Percentiles rank a stretch among this genome's conserved stretches.
Evolutionary conservation across 257 asterid species (phyloP).

Genomic region (Mentha longifolia): DNA sequence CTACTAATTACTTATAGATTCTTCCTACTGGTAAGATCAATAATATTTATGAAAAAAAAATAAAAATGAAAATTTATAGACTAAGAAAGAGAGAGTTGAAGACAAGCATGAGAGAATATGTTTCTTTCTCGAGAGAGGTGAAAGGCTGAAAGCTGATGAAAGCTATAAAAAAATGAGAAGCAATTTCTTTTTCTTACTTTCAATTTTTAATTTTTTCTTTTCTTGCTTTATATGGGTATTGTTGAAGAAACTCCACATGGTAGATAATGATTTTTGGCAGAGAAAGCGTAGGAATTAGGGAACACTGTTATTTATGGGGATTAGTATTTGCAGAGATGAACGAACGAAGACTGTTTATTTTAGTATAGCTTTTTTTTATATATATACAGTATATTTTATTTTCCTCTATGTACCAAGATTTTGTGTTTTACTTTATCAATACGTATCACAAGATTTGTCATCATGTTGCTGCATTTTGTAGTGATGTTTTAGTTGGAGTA

Average conservation of each 20-base stretch:
- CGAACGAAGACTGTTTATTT: background rate
- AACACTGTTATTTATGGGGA: slow-evolving; percentile 37
- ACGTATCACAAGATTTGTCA: too few species aligned
- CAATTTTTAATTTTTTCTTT: background rate
- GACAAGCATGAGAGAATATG: slow-evolving; percentile 50
- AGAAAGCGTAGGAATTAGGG: slow-evolving; percentile 37
- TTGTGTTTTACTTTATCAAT: too few species aligned
- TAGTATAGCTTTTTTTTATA: background rate
- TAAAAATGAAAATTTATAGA: background rate
- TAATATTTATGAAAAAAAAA: background rate
- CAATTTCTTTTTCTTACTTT: slow-evolving; percentile 10
- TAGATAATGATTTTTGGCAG: slow-evolving; percentile 43
- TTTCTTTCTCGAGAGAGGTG: slow-evolving; percentile 50
- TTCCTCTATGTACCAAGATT: too few species aligned
- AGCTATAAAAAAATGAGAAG: slow-evolving; percentile 2
- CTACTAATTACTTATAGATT: background rate
- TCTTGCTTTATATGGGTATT: slow-evolving; percentile 20
- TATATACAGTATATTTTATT: too few species aligned
- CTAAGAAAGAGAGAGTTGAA: slow-evolving; percentile 18
- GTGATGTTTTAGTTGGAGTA: too few species aligned
- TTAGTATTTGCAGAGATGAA: slow-evolving; percentile 37
- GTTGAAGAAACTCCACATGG: slow-evolving; percentile 45
- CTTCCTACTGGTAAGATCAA: background rate
- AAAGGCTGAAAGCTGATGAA: slow-evolving; percentile 66
- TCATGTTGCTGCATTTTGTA: too few species aligned